phyloP scores from a whole-genome alignment of 768 basidiomycete species.

The Aureoboletus auriporus region DNA sequence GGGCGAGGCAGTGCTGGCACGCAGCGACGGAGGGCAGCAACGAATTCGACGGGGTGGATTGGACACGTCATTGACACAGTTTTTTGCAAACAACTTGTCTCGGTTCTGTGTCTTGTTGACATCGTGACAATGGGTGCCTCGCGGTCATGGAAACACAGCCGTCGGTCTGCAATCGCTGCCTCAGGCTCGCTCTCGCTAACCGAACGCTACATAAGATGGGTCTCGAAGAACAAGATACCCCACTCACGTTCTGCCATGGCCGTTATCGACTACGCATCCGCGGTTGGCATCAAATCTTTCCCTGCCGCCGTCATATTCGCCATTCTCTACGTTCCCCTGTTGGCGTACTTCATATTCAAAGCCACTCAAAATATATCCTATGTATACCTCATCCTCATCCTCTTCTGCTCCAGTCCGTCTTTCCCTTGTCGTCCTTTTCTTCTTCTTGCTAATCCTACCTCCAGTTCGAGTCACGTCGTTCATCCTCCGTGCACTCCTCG shows the following conservation, averaged over 20 bases:
- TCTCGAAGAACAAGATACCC: no score
- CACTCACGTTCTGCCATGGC: neutral
- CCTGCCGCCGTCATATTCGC: slow-evolving; percentile 26
- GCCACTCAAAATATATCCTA: slow-evolving; percentile 12
- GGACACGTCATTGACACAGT: slow-evolving; percentile 13
- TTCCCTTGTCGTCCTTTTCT: no score
- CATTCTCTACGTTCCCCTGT: slow-evolving; percentile 19
- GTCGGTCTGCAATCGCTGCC: no score
- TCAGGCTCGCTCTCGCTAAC: no score
- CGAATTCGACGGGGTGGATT: slow-evolving; percentile 49
- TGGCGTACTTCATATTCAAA: slow-evolving; percentile 8
- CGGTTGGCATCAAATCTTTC: slow-evolving; percentile 20
- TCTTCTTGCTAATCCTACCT: neutral
- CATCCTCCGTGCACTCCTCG: slow-evolving; percentile 14
- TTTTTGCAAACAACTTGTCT: no score
- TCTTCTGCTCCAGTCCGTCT: slow-evolving; percentile 28
- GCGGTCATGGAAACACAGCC: no score
- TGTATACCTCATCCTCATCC: slow-evolving; percentile 15
- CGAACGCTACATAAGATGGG: no score
- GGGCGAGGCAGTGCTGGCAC: neutral
- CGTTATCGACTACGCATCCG: slow-evolving; percentile 15
- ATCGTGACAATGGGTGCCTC: no score
- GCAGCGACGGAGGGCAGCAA: slow-evolving; percentile 33
- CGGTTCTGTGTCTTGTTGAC: no score
- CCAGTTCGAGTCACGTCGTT: slow-evolving; percentile 17